Conservation (phyloP, 2,329 filamentous ascomycete species). For the Nothophaeocryptopus gaeumannii region DNA sequence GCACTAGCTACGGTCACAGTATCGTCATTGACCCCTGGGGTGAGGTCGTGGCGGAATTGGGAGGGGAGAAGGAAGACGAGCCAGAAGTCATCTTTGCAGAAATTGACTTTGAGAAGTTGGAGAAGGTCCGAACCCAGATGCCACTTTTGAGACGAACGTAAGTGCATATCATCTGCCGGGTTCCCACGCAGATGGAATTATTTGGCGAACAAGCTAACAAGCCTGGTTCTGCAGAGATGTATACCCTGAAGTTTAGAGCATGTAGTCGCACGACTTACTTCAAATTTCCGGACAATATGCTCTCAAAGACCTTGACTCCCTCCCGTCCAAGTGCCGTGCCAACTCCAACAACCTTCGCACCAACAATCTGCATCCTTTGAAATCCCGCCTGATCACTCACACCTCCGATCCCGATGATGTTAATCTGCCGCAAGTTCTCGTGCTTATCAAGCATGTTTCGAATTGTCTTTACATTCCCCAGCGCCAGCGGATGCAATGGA, state of each 20-base stretch:
- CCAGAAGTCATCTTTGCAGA: constrained; percentile 43
- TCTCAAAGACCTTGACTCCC: constrained; percentile 61
- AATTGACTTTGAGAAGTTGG: constrained; percentile 38
- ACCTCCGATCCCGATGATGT: constrained; percentile 70
- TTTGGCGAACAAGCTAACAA: constrained; percentile 13
- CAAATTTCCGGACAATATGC: constrained; percentile 43
- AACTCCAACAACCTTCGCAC: constrained; percentile 65
- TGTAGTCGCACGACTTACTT: constrained; percentile 7
- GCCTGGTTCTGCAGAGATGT: constrained; percentile 18
- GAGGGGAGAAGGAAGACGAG: constrained; percentile 45
- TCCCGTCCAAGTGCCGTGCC: constrained; percentile 66
- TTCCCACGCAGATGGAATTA: constrained; percentile 8
- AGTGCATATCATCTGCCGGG: constrained; percentile 17
- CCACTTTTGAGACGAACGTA: constrained; percentile 38
- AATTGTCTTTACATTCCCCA: constrained; percentile 74
- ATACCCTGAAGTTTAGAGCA: constrained; percentile 30
- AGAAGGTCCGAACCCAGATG: constrained; percentile 37
- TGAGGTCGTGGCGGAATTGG: constrained; percentile 63
- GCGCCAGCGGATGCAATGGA: constrained; percentile 67
- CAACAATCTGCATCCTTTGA: constrained; percentile 63
- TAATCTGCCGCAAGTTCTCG: constrained; percentile 51
- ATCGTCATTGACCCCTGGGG: constrained; percentile 89
- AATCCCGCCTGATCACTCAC: constrained; percentile 64
- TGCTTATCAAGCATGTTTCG: constrained; percentile 56
- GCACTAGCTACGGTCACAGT: constrained; percentile 80